A percentile compares a stretch with the other conserved stretches of the same genome.
phyloP scores from a whole-genome alignment of 495 filamentous ascomycete species.

The Aspergillus nidulans region DNA sequence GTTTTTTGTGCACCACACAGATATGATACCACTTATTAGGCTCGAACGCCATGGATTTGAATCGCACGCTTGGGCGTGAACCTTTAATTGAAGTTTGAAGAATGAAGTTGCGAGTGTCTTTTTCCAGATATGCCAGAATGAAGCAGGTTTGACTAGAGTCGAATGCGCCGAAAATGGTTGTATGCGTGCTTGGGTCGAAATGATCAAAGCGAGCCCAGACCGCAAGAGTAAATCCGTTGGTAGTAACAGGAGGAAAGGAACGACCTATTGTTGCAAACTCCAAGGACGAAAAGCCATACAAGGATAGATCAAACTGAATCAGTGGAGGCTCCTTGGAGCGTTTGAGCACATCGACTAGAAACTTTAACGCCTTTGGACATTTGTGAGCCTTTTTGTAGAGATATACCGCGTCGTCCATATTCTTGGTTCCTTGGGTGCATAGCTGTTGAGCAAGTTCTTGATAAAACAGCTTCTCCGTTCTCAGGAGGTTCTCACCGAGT shows the following conservation, averaged over 20 bases:
- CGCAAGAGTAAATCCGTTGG: constrained; percentile 81
- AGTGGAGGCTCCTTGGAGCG: constrained; percentile 71
- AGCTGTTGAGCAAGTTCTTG: constrained; percentile 41
- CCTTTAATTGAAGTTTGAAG: constrained; percentile 92
- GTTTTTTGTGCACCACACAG: constrained; percentile 73
- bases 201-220: constrained; percentile 83
- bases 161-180: constrained; percentile 93
- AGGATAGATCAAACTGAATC: constrained; percentile 89
- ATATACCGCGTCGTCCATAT: constrained; percentile 71
- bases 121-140: constrained; percentile 87
- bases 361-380: constrained; percentile 59
- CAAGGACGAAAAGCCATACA: constrained; percentile 81
- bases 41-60: constrained; percentile 75
- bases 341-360: constrained; percentile 69
- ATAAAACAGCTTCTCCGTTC: constrained; percentile 53
- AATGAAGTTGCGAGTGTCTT: constrained; percentile 92
- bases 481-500: constrained; percentile 47
- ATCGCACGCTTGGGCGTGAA: constrained; percentile 81
- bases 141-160: constrained; percentile 92
- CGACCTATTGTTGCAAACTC: constrained; percentile 80
- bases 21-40: constrained; percentile 86
- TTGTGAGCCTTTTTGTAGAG: constrained; percentile 64
- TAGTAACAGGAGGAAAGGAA: constrained; percentile 70
- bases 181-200: constrained; percentile 81
- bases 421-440: constrained; percentile 58